Base-by-base conservation (phyloP, 2,329 filamentous ascomycete genomes). In the Daldinia sp. region DNA sequence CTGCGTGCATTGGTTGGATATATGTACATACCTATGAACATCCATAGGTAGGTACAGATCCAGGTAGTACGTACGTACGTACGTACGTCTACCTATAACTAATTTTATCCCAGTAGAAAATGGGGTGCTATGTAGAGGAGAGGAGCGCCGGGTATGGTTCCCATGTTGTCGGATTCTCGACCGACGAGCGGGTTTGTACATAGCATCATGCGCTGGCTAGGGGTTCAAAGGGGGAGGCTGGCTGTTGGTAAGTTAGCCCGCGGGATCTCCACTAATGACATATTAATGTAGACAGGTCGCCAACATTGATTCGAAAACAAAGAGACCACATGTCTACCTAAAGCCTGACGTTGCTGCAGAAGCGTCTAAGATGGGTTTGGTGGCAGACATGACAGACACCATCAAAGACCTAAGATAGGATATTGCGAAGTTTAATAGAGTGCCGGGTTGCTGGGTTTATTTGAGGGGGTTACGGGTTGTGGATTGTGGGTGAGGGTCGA, bases 291-390 rank as follows among this genome's bases (percentile, higher is more conserved):
- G 25, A 56, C 19, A 25, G 30, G 39, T 19, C 39, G 17, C 39
- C 23, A 57, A 30, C 48, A 27, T 58, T 52, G 41, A 61, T 57
- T 61, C 34, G 51, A 53, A 64, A 39, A 56, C 15, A 11, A 58
- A 54, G 34, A 56, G 51, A 54, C 61, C 64, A 67, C 61, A 64
- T 62, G 61, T 58, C 50, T 60, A 47, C 19, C 29, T 52, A 45
- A 49, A 39, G 47, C 30, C 54, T 58, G 55, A 63, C 54, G 45
- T 17, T 56, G 54, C 56, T 53, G 59, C 51, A 63, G 58, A 61
- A 25, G 41, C 50, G 23, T 63, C 49, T 35, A 23, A 59, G 64
- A 58, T 50, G 57, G 58, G 57, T 39, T 54, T 61, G 57, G 52
- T 66, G 49, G 60, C 35, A 59, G 59, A 47, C 51, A 49, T 66